phyloP scores from a whole-genome alignment of 169 alveolate species.

The Plasmodium sp. region DNA sequence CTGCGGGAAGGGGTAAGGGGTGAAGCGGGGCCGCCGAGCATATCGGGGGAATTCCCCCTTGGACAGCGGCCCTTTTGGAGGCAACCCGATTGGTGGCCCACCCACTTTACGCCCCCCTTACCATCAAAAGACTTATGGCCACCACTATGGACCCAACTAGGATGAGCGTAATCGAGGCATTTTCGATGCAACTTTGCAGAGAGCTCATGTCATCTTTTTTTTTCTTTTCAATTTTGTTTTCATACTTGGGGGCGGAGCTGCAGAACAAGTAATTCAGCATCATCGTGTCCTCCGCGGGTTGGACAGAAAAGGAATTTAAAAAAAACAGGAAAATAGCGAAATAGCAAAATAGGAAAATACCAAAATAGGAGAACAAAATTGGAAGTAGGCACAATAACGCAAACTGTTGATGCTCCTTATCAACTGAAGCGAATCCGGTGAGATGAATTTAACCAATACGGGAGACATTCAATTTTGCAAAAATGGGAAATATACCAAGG shows the following conservation, averaged over 20 bases:
- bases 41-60: not conserved
- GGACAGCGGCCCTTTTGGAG: not conserved
- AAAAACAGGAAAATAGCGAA: not conserved
- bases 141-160: conserved; percentile 33
- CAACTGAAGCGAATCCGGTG: not conserved
- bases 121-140: conserved; percentile 22
- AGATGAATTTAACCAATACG: not conserved
- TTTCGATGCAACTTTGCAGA: conserved; percentile 43
- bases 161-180: conserved; percentile 46
- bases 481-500: not conserved
- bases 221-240: conserved; percentile 7
- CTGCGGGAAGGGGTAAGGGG: not conserved
- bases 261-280: conserved; percentile 22
- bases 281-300: not conserved
- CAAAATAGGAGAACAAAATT: not conserved
- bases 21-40: not conserved
- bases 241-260: conserved; percentile 12
- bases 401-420: not conserved
- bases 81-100: not conserved
- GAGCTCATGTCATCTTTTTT: conserved; percentile 13
- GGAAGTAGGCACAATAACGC: not conserved
- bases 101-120: not conserved
- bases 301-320: not conserved
- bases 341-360: not conserved
- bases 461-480: not conserved